Evolutionary conservation across 129 eudicot species (phyloP), one percentile per base, ranked within the genome.

Genomic region (Tagetes patula): DNA sequence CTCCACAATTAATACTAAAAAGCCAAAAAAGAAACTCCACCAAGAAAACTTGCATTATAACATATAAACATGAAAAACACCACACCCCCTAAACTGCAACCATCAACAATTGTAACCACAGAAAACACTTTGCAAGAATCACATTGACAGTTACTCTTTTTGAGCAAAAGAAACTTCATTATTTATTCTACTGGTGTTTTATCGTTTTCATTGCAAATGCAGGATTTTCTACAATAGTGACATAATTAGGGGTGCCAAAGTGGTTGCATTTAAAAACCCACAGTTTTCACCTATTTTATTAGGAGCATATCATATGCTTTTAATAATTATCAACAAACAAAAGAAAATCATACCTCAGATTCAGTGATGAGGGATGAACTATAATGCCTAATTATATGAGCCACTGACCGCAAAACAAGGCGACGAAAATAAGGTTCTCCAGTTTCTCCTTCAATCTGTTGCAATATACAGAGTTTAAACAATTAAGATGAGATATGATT

Each of bases 361-460:
- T 95, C 99, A 52, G 96, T 95, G 58, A 84, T 80, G 41, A 95
- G 99, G 37, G 96, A 86, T 63, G 96, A 86, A 87, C 99, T 95
- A 85, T 95, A 95, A 75, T 82, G 97, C 90, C 99, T 88, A 81
- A 94, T 94, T 76, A 94, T 83, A 82, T 94, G 97, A 62, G 96
- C 89, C 46, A 94, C 99, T 63, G 96, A 90, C 67, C 99, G 96
- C 91, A 94, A 83, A 32, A 94, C 96, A 42, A 90, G 80, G 81
- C 99, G 99, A 13, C 97, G 99, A 74, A 84, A 94, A 72, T 86
- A 90, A 80, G 99, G 97, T 64, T 94, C 99, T 74, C 96, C 99
- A 10, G 89, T 85, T 85, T 94, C 99, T 69, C 96, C 97, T 83
- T 94, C 99, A 84, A 82, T 83, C 99, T 94, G 75, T 49, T 67